Evolutionary conservation across 2,329 filamentous ascomycete species (phyloP).

Genomic region (Bipolaris oryzae): DNA sequence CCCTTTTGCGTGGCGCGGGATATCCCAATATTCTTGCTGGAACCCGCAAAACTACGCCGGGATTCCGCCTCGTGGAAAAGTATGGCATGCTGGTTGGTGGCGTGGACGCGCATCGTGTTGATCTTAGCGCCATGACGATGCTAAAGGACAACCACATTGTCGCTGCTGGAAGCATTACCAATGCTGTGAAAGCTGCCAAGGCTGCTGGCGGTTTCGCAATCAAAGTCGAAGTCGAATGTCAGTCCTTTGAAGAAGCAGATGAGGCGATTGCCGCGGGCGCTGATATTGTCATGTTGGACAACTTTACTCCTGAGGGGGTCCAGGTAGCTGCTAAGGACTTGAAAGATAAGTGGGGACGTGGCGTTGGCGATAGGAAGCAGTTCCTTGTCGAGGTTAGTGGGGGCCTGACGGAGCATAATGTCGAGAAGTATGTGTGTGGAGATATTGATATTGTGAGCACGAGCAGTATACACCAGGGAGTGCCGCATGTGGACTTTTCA

Average conservation of each 20-base stretch:
- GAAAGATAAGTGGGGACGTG: constrained; percentile 76
- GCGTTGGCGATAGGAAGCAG: constrained; percentile 64
- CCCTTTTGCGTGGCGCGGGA: constrained; percentile 64
- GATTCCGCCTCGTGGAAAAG: constrained; percentile 94
- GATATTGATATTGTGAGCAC: constrained; percentile 97
- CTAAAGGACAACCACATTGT: constrained; percentile 99
- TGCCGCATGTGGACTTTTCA: constrained; percentile 92
- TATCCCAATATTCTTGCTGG: constrained; percentile 88
- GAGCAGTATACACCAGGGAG: constrained; percentile 95
- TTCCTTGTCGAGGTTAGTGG: constrained; percentile 91
- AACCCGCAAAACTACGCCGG: constrained; percentile 95
- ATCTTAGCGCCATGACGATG: constrained; percentile 93
- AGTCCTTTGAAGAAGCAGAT: constrained; percentile 84
- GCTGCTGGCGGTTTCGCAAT: constrained; percentile 84
- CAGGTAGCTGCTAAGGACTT: constrained; percentile 74
- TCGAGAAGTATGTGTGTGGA: constrained; percentile 74
- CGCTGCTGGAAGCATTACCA: constrained; percentile 81
- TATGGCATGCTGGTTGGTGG: constrained; percentile 97
- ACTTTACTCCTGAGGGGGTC: constrained; percentile 83
- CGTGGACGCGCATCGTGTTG: constrained; percentile 88
- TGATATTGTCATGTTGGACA: constrained; percentile 97
- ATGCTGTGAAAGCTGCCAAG: constrained; percentile 83
- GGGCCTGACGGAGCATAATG: constrained; percentile 84
- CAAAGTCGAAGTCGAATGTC: constrained; percentile 96
- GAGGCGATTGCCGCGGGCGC: constrained; percentile 90